A percentile compares a stretch with the other conserved stretches of the same genome.
Conservation (phyloP, 352 stramenopile genomes). For the Halophytophthora polymorphica region DNA sequence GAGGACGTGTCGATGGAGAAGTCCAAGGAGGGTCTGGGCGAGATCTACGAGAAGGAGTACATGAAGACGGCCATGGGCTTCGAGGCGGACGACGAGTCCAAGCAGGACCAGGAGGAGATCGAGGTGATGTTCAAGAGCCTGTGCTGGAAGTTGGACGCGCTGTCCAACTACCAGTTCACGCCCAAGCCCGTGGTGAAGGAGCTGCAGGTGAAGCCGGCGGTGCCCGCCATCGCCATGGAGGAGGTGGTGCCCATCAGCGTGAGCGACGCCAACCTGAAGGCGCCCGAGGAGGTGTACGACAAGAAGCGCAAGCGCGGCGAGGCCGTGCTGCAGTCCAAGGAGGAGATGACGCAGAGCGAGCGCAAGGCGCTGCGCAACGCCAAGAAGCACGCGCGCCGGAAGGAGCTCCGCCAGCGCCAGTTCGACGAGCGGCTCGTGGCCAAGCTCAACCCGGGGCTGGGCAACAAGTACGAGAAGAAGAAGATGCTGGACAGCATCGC, state of each 20-base stretch:
- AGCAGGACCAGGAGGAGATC: conserved; percentile 93
- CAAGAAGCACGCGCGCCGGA: conserved; percentile 91
- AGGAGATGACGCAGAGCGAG: conserved; percentile 88
- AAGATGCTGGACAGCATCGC: conserved; percentile 85
- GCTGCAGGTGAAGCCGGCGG: conserved; percentile 78
- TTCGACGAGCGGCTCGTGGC: conserved; percentile 92
- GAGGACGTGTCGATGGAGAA: conserved; percentile 93
- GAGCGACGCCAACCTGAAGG: conserved; percentile 81
- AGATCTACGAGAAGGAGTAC: conserved; percentile 96
- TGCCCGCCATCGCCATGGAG: conserved; percentile 83
- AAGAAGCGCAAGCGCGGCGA: conserved; percentile 88
- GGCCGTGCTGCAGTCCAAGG: conserved; percentile 72
- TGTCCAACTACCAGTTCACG: conserved; percentile 96
- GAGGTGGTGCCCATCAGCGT: conserved; percentile 82
- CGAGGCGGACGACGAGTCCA: conserved; percentile 89
- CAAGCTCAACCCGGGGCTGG: conserved; percentile 92
- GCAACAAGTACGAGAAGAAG: conserved; percentile 96
- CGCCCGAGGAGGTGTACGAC: conserved; percentile 80
- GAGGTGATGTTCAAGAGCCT: conserved; percentile 93
- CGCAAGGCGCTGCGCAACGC: conserved; percentile 80
- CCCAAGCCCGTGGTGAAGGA: conserved; percentile 92
- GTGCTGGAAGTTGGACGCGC: conserved; percentile 93
- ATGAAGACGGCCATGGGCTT: conserved; percentile 94
- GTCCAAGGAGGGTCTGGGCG: conserved; percentile 86
- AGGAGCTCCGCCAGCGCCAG: conserved; percentile 86